phyloP scores from a whole-genome alignment of 495 filamentous ascomycete species.

The Usnea hakonensis region DNA sequence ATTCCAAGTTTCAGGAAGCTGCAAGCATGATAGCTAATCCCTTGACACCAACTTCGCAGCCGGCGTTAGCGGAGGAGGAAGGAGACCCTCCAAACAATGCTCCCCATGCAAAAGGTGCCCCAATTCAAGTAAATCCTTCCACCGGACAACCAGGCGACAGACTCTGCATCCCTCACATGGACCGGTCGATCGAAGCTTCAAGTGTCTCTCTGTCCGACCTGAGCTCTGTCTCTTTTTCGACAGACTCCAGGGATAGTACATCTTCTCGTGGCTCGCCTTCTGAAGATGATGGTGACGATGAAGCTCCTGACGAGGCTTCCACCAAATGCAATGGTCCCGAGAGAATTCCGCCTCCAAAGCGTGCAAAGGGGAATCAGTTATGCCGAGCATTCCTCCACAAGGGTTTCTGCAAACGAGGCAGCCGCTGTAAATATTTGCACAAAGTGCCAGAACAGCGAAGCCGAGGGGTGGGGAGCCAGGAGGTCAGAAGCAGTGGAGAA shows the following conservation, averaged over 20 bases:
- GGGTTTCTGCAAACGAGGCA: constrained; percentile 13
- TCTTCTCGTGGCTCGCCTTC: constrained; percentile 32
- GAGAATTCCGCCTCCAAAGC: constrained; percentile 30
- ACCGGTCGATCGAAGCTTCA: constrained; percentile 2
- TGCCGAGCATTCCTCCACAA: constrained; percentile 9
- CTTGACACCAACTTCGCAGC: constrained; percentile 20
- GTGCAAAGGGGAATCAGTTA: constrained; percentile 3
- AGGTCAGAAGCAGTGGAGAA: background rate
- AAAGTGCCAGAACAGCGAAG: constrained; percentile 10
- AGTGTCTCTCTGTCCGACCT: constrained; percentile 36
- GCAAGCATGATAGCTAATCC: constrained; percentile 17
- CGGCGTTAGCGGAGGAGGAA: constrained; percentile 13
- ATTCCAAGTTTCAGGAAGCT: constrained; percentile 6
- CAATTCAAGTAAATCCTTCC: background rate
- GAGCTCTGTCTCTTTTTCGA: constrained; percentile 30
- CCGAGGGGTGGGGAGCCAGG: background rate
- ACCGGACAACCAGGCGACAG: background rate
- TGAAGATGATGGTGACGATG: constrained; percentile 31
- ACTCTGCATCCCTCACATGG: background rate
- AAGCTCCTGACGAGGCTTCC: constrained; percentile 37
- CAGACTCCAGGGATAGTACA: constrained; percentile 30
- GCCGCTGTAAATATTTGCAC: constrained; percentile 4
- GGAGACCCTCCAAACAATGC: background rate
- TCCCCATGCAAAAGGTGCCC: background rate
- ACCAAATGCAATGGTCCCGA: constrained; percentile 39